phyloP scores from a whole-genome alignment of 2,329 filamentous ascomycete species.

The Cylindrodendrum hubeiense region DNA sequence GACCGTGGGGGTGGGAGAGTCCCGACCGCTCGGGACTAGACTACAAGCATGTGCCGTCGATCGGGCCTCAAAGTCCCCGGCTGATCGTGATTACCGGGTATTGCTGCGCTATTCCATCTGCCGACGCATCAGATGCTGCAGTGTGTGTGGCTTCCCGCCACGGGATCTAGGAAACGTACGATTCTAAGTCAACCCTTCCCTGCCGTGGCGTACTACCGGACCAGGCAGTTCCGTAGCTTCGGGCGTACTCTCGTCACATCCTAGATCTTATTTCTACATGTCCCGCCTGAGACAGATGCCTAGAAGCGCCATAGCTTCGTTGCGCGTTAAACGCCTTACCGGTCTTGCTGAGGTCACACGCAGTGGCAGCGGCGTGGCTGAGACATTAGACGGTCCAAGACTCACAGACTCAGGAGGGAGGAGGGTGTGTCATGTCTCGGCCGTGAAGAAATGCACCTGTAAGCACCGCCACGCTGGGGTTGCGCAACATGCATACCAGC shows the following conservation, averaged over 20 bases:
- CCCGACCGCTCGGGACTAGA: constrained; percentile 18
- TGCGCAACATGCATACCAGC: not conserved
- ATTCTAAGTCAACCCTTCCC: constrained; percentile 19
- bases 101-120: constrained; percentile 5
- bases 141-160: constrained; percentile 8
- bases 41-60: constrained; percentile 10
- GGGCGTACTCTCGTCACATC: constrained; percentile 6
- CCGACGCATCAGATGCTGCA: constrained; percentile 4
- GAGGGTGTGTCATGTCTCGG: constrained; percentile 1
- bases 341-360: not conserved
- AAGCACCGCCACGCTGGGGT: not conserved
- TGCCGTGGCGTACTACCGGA: not conserved
- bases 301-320: not conserved
- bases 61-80: constrained; percentile 8
- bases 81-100: not conserved
- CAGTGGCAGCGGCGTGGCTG: constrained; percentile 22
- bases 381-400: constrained; percentile 8
- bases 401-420: not conserved
- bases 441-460: not conserved
- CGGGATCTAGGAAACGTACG: constrained; percentile 4
- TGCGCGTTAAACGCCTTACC: not conserved
- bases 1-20: constrained; percentile 5
- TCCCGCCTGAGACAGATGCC: not conserved
- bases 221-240: not conserved
- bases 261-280: constrained; percentile 2